Conservation (phyloP, 2,329 filamentous ascomycete species). For the Diaporthe nobilis region DNA sequence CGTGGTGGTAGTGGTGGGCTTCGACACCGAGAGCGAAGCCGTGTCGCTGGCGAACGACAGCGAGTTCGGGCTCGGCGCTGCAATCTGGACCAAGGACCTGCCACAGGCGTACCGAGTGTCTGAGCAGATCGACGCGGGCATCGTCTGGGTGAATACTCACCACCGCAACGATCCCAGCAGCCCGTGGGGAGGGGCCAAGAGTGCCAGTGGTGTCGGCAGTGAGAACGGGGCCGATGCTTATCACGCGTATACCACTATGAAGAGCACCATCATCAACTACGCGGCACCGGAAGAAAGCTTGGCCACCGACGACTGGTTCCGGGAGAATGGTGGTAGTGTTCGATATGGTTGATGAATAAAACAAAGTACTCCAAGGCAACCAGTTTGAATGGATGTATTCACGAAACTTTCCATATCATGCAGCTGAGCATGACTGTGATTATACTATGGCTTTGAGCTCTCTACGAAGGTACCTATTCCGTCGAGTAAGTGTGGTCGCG, state of each 20-base stretch:
- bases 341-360: constrained; percentile 67
- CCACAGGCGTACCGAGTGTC: constrained; percentile 81
- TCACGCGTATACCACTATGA: constrained; percentile 70
- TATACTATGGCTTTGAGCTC: neutral
- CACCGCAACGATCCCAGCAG: constrained; percentile 81
- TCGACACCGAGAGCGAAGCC: constrained; percentile 80
- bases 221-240: constrained; percentile 80
- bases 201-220: constrained; percentile 76
- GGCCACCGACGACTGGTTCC: constrained; percentile 77
- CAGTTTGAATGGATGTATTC: neutral
- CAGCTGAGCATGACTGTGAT: neutral
- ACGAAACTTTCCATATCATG: rapidly evolving
- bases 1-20: constrained; percentile 81
- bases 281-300: constrained; percentile 67
- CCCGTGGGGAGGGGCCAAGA: constrained; percentile 77
- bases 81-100: constrained; percentile 82
- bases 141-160: constrained; percentile 72
- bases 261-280: constrained; percentile 80
- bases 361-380: rapidly evolving
- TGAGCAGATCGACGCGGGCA: constrained; percentile 77
- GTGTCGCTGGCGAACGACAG: constrained; percentile 80
- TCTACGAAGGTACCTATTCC: no score
- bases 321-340: constrained; percentile 68
- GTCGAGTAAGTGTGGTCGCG: no score
- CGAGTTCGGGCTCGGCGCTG: constrained; percentile 83